These are phyloP conservation scores for Pyricularia sp. DNA, from an alignment of 2,329 filamentous ascomycete species.

Conservation along the genomic window DNA sequence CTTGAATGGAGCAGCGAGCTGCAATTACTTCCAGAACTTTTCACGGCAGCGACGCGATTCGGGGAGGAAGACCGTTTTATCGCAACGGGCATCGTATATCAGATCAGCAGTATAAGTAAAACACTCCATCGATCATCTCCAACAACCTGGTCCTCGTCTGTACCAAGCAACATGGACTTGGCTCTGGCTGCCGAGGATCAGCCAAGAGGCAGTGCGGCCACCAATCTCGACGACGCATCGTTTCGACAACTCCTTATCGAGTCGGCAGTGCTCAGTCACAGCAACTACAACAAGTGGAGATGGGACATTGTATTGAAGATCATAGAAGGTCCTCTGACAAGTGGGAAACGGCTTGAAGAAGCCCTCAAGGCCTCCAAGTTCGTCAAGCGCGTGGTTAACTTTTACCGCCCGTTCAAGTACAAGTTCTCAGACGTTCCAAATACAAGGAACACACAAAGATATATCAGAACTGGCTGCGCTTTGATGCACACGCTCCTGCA, in stretches of 20 bases:
- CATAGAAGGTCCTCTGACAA: constrained; percentile 84
- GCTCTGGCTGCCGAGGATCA: constrained; percentile 34
- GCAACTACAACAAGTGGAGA: constrained; percentile 91
- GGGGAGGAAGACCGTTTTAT: constrained; percentile 59
- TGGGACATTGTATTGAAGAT: constrained; percentile 88
- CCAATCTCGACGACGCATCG: constrained; percentile 45
- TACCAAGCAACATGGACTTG: background rate
- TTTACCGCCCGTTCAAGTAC: constrained; percentile 94
- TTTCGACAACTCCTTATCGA: constrained; percentile 58
- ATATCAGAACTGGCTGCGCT: constrained; percentile 79
- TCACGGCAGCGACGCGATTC: constrained; percentile 63
- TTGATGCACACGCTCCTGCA: constrained; percentile 78
- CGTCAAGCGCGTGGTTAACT: constrained; percentile 85
- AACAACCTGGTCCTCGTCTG: constrained; percentile 24
- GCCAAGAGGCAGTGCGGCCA: constrained; percentile 34
- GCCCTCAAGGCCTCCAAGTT: constrained; percentile 93
- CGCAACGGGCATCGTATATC: constrained; percentile 85
- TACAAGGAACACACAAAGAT: constrained; percentile 86
- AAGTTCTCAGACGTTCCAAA: constrained; percentile 84
- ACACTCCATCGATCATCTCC: constrained; percentile 72
- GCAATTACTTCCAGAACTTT: constrained; percentile 77
- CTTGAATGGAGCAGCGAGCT: constrained; percentile 69
- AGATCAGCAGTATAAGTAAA: constrained; percentile 93
- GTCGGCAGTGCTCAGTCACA: constrained; percentile 74
- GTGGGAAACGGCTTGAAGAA: constrained; percentile 84